Conservation (phyloP, 306 rosid genomes). For the Biancaea sappan region DNA sequence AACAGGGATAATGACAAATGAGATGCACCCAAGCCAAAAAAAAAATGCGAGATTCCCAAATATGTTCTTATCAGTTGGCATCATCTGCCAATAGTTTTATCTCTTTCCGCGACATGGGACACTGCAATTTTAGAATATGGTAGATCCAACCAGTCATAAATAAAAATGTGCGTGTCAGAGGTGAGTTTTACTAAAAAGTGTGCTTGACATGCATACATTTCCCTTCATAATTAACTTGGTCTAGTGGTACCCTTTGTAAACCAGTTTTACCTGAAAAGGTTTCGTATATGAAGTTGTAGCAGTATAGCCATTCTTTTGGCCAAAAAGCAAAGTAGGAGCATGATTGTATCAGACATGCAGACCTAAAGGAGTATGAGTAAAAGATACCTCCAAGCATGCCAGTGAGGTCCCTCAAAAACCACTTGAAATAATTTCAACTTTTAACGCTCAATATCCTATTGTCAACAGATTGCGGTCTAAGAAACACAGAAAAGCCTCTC, state of each 20-base stretch:
- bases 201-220: too few relatives aligned
- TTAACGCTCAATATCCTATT: slow-evolving; percentile 31
- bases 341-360: not conserved
- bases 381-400: slow-evolving; percentile 99
- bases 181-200: too few relatives aligned
- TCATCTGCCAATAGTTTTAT: not conserved
- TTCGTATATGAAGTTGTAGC: too few relatives aligned
- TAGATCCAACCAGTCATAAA: too few relatives aligned
- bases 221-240: too few relatives aligned
- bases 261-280: too few relatives aligned
- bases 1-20: too few relatives aligned
- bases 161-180: too few relatives aligned
- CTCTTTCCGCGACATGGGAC: not conserved
- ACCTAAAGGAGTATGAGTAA: slow-evolving; percentile 95
- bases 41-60: not conserved
- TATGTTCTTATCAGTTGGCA: slow-evolving; percentile 14
- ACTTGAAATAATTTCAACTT: slow-evolving; percentile 61
- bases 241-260: too few relatives aligned
- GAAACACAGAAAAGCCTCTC: slow-evolving; percentile 34
- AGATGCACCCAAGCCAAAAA: not conserved
- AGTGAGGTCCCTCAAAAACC: slow-evolving; percentile 95
- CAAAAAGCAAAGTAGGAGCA: too few relatives aligned
- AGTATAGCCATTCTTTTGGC: too few relatives aligned
- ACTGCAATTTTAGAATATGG: too few relatives aligned
- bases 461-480: slow-evolving; percentile 35